Evolutionary conservation across 345 rosid genomes (phyloP), one percentile per base, ranked within the genome.

Genomic region (Populus nigra): DNA sequence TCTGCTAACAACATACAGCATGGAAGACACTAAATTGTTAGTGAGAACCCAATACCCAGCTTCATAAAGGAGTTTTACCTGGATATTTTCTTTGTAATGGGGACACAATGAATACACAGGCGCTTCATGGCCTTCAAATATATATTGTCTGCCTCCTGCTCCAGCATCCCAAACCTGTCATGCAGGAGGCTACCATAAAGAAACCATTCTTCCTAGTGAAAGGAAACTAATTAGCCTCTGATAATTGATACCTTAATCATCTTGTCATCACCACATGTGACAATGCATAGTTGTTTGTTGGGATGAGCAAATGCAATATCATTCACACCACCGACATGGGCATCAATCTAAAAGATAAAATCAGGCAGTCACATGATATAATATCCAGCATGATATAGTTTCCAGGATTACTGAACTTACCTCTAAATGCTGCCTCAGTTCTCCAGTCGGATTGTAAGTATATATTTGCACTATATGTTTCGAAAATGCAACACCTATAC

Each of bases 391-490:
- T 74, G 66, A 67, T 5, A 43, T 20, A 70, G 69, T 15, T 71
- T n/a, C 43, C 27, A 49, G 49, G 36, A 55, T 27, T 22, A 57
- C 62, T 72, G 13, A 41, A 68, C 79, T 75, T 50, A 89, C 94
- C 90, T 91, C 92, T 71, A 88, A 63, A 74, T 83, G 90, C 38
- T 86, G 88, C 80, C 87, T 79, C 63, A 88, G 72, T 35, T 91
- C 88, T 15, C 73, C 84, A 72, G 80, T 83, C 59, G 84, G 86
- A 85, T 90, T 84, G 80, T 88, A 90, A 39, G 90, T 75, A 84
- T 88, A 90, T 53, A 91, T 76, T 73, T 93, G 98, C 82, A 93
- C 96, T 63, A 93, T 83, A 85, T 93, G 88, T 80, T 89, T 93
- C 7, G 96, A 91, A 83, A 81, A 91, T 66, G 98, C 98, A 80